Percentiles rank a stretch among this genome's conserved stretches.
Evolutionary conservation across 1,284 basidiomycete species (phyloP).

Genomic region (Rhodotorula mucilaginosa): DNA sequence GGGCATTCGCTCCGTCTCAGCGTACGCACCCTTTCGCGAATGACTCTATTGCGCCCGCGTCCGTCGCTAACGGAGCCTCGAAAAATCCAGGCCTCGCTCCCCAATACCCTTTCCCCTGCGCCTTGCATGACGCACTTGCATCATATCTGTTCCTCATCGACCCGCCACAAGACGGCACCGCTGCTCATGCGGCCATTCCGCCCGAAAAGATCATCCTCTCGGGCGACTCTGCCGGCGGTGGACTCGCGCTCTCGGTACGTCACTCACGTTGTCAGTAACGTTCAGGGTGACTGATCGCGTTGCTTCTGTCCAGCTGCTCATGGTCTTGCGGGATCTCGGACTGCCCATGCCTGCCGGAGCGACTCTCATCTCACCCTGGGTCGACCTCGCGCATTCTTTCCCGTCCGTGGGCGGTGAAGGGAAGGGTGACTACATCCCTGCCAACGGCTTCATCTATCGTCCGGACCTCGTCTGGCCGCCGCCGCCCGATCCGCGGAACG

Average conservation of each 20-base stretch:
- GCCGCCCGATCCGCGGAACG: constrained; percentile 33
- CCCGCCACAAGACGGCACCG: constrained; percentile 61
- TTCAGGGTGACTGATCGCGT: constrained; percentile 66
- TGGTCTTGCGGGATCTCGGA: constrained; percentile 75
- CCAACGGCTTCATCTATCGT: constrained; percentile 33
- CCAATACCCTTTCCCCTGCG: constrained; percentile 95
- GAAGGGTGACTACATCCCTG: constrained; percentile 35
- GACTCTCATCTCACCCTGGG: constrained; percentile 66
- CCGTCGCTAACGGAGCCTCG: too few species aligned
- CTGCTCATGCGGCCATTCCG: constrained; percentile 68
- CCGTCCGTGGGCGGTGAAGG: constrained; percentile 75
- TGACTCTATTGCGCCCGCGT: too few species aligned
- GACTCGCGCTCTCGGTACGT: constrained; percentile 69
- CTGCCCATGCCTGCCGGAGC: constrained; percentile 73
- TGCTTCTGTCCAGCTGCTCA: constrained; percentile 1
- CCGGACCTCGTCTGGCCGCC: constrained; percentile 37
- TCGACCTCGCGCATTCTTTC: constrained; percentile 89
- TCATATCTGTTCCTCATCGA: constrained; percentile 63
- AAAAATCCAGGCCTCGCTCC: constrained; percentile 55
- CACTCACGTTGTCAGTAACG: constrained; percentile 81
- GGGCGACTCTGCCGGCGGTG: constrained; percentile 93
- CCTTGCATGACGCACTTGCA: constrained; percentile 64
- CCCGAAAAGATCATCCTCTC: constrained; percentile 78
- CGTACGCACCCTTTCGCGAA: constrained; percentile 3
- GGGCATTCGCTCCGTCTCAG: constrained; percentile 48